A percentile compares a stretch with the other conserved stretches of the same genome.
phyloP scores from a whole-genome alignment of 169 alveolate genomes.

The Perkinsus marinus region DNA sequence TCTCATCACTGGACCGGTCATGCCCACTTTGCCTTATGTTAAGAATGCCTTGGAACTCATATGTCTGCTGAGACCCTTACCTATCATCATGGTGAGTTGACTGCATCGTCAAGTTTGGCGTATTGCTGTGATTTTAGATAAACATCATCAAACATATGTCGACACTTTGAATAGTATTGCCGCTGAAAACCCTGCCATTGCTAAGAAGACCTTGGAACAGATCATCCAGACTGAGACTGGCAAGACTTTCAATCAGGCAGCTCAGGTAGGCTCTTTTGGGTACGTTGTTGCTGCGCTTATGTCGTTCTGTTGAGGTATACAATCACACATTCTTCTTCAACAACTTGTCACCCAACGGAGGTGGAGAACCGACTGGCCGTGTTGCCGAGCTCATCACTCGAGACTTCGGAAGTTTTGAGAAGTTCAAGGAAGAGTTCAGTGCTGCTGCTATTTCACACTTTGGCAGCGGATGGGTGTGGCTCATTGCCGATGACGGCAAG shows the following conservation, averaged over 20 bases:
- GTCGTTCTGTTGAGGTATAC: conserved; percentile 75
- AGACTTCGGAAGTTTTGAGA: conserved; percentile 64
- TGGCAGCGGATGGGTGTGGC: conserved; percentile 98
- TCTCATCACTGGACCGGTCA: conserved; percentile 18
- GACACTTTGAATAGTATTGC: conserved; percentile 48
- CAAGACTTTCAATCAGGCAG: conserved; percentile 46
- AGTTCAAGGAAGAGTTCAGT: conserved; percentile 61
- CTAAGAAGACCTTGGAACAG: conserved; percentile 22
- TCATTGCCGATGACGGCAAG: conserved; percentile 72
- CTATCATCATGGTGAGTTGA: conserved; percentile 73
- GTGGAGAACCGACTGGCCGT: conserved; percentile 70
- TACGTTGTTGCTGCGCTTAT: not conserved
- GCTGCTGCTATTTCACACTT: conserved; percentile 68
- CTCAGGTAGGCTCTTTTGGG: conserved; percentile 3
- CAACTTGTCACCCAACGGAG: conserved; percentile 75
- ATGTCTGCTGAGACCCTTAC: conserved; percentile 74
- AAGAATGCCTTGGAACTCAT: conserved; percentile 74
- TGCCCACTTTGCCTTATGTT: conserved; percentile 81
- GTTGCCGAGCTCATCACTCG: conserved; percentile 56
- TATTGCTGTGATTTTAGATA: not conserved
- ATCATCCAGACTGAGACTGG: conserved; percentile 40
- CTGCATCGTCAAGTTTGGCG: not conserved
- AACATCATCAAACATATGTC: conserved; percentile 85
- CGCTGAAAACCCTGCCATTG: conserved; percentile 30
- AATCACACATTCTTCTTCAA: conserved; percentile 87